Evolutionary conservation across 192 early-diverging fungal genomes (phyloP).

Genomic region (Podila clonocystis): DNA sequence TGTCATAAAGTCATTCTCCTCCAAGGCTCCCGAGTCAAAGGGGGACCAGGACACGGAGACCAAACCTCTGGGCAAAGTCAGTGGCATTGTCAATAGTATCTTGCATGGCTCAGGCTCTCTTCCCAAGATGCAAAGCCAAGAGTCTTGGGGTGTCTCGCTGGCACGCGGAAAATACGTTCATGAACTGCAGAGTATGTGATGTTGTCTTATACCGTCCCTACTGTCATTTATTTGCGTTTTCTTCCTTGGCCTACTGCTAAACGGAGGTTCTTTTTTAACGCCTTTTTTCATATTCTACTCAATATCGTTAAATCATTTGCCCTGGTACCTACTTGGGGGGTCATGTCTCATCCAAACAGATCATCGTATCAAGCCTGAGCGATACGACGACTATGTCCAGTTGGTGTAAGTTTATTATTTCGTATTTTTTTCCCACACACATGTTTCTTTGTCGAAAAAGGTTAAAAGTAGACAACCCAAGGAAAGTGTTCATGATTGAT

Average conservation of each 20-base stretch:
- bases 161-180: conserved; percentile 83
- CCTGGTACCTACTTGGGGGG: not conserved
- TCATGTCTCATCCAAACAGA: conserved; percentile 46
- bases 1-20: not conserved
- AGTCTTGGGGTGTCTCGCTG: conserved; percentile 44
- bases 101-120: conserved; percentile 43
- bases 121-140: conserved; percentile 43
- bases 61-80: conserved; percentile 47
- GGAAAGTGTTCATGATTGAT: not conserved
- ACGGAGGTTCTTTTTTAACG: not conserved
- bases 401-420: conserved; percentile 61
- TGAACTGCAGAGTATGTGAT: conserved; percentile 77
- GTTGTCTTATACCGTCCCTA: not conserved
- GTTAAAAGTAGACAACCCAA: not conserved
- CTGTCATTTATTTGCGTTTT: not conserved
- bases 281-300: not conserved
- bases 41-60: not conserved
- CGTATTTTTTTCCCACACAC: too few relatives aligned
- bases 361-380: conserved; percentile 88
- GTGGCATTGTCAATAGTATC: conserved; percentile 51
- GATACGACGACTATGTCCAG: conserved; percentile 85
- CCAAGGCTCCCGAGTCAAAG: not conserved
- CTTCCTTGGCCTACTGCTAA: not conserved
- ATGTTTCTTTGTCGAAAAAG: not conserved
- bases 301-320: not conserved